These are phyloP conservation scores for Decorospora gaudefroyi DNA, from an alignment of 2,329 filamentous ascomycete species.

Conservation along the genomic window DNA sequence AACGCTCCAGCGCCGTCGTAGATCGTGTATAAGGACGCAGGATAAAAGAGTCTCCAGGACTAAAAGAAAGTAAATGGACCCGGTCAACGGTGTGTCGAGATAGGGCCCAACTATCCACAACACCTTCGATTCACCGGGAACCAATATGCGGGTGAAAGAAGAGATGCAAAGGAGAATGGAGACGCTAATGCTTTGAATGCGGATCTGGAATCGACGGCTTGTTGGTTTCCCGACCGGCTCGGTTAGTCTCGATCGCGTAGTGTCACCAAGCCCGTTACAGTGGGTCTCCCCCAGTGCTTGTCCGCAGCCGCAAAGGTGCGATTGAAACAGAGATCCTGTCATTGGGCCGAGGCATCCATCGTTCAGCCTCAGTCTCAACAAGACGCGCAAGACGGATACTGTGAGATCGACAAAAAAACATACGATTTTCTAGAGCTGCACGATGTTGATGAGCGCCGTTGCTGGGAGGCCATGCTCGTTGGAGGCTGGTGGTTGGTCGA, in stretches of 20 bases:
- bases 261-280: constrained; percentile 31
- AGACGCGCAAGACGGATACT: constrained; percentile 16
- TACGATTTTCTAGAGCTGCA: constrained; percentile 1
- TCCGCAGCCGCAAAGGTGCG: constrained; percentile 7
- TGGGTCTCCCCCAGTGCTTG: constrained; percentile 19
- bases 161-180: constrained; percentile 30
- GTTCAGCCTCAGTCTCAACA: constrained; percentile 31
- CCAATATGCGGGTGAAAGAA: constrained; percentile 22
- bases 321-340: constrained; percentile 20
- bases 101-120: constrained; percentile 27
- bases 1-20: constrained; percentile 10
- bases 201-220: constrained; percentile 23
- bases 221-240: constrained; percentile 21
- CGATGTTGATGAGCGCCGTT: constrained; percentile 4
- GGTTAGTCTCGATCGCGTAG: constrained; percentile 27
- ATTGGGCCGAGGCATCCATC: constrained; percentile 26
- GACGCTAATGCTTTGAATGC: constrained; percentile 41
- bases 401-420: constrained; percentile 14
- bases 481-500: constrained; percentile 23
- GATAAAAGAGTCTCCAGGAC: constrained; percentile 34
- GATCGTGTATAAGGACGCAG: constrained; percentile 10
- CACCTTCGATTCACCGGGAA: too few relatives aligned
- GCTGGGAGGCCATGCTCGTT: constrained; percentile 9
- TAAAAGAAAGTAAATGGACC: constrained; percentile 30
- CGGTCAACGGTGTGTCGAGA: constrained; percentile 40